Conservation (phyloP, 768 basidiomycete species). For the Suillus subluteus region DNA sequence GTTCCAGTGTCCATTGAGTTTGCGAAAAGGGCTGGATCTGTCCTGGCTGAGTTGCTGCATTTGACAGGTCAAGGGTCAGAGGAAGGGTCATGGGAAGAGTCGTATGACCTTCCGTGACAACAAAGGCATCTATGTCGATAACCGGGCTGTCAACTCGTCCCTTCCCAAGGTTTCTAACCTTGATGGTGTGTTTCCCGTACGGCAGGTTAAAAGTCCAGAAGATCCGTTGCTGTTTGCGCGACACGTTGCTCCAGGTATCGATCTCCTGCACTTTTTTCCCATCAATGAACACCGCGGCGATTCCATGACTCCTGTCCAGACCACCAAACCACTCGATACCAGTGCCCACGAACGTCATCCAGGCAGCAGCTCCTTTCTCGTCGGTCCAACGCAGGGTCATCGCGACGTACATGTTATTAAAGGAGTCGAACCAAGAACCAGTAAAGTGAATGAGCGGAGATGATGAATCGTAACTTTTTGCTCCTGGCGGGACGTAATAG, state of each 20-base stretch:
- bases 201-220: conserved; percentile 62
- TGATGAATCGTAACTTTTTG: conserved; percentile 70
- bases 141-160: conserved; percentile 41
- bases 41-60: background rate
- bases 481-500: conserved; percentile 75
- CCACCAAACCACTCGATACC: conserved; percentile 82
- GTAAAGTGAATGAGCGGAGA: conserved; percentile 69
- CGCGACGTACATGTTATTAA: conserved; percentile 53
- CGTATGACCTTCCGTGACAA: conserved; percentile 54
- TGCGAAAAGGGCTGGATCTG: background rate
- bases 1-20: conserved; percentile 57
- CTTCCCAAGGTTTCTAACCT: conserved; percentile 59
- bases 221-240: conserved; percentile 60
- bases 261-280: conserved; percentile 48
- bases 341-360: conserved; percentile 69
- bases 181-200: conserved; percentile 59
- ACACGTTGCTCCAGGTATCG: conserved; percentile 43
- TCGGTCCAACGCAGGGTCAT: conserved; percentile 56
- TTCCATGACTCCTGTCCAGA: conserved; percentile 55
- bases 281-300: conserved; percentile 61
- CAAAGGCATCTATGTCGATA: conserved; percentile 67
- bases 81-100: background rate
- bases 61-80: conserved; percentile 2
- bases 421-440: conserved; percentile 60
- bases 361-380: conserved; percentile 49